phyloP scores from a whole-genome alignment of 805 yeast genomes.

The Clavispora phyllophila region DNA sequence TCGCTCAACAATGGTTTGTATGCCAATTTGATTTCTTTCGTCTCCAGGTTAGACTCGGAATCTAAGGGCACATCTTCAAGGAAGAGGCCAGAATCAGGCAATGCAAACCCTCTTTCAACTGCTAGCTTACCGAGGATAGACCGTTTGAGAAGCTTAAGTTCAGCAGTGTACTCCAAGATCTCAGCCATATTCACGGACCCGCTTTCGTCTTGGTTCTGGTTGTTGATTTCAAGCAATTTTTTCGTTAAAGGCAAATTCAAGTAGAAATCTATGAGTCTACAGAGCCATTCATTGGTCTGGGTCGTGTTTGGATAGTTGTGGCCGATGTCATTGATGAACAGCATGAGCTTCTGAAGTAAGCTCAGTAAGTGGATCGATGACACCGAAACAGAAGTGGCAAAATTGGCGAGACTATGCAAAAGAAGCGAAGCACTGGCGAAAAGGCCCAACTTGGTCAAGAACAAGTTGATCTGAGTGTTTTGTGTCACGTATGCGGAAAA shows the following conservation, averaged over 20 bases:
- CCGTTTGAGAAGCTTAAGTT: conserved; percentile 44
- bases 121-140: conserved; percentile 19
- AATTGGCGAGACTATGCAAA: conserved; percentile 32
- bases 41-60: background rate
- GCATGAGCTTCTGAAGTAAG: conserved; percentile 30
- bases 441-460: conserved; percentile 14
- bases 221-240: conserved; percentile 22
- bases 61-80: conserved; percentile 8
- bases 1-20: conserved; percentile 13
- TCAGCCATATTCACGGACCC: conserved; percentile 16
- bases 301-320: conserved; percentile 15
- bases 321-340: conserved; percentile 37
- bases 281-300: conserved; percentile 33
- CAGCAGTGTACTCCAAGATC: conserved; percentile 42
- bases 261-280: conserved; percentile 39
- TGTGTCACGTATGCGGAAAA: conserved; percentile 5
- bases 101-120: conserved; percentile 4
- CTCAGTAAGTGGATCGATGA: conserved; percentile 38
- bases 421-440: conserved; percentile 34
- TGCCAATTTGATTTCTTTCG: conserved; percentile 5
- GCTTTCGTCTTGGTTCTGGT: conserved; percentile 8
- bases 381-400: conserved; percentile 35
- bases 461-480: conserved; percentile 6
- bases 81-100: conserved; percentile 20
- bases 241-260: conserved; percentile 20